Conservation (phyloP, 345 rosid species). For the Rubroshorea leprosula region DNA sequence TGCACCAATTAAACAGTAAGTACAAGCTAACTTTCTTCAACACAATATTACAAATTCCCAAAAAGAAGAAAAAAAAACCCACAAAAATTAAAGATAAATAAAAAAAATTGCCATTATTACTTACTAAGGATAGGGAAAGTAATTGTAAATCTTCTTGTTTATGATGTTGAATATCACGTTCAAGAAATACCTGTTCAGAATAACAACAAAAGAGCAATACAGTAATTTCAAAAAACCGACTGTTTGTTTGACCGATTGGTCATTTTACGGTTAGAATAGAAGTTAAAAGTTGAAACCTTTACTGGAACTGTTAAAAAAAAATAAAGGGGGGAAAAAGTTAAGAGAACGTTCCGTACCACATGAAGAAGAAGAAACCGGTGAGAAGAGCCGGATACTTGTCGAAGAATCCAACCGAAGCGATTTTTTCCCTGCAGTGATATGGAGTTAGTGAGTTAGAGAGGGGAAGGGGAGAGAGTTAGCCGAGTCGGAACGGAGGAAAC, state of each 20-base stretch:
- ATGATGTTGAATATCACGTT: constrained; percentile 95
- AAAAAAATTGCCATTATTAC: constrained; percentile 13
- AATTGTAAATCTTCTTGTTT: constrained; percentile 97
- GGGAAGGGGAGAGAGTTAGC: constrained; percentile 15
- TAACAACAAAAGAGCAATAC: background rate
- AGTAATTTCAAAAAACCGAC: constrained; percentile 9
- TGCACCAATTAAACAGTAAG: constrained; percentile 21
- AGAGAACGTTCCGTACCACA: constrained; percentile 51
- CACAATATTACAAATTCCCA: no score
- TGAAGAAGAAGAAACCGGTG: constrained; percentile 96
- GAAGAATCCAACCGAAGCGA: constrained; percentile 60
- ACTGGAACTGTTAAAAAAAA: no score
- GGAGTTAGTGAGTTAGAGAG: constrained; percentile 34
- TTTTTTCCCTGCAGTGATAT: constrained; percentile 45
- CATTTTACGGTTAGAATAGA: constrained; percentile 6
- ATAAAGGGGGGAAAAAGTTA: background rate
- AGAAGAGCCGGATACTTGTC: constrained; percentile 67
- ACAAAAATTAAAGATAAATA: background rate
- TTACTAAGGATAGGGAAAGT: constrained; percentile 97
- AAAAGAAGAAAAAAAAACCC: no score
- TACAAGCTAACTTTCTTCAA: background rate
- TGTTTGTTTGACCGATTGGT: no score
- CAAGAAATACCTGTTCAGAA: constrained; percentile 61
- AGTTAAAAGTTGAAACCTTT: no score
- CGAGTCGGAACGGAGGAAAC: constrained; percentile 53